phyloP scores from a whole-genome alignment of 257 asterid genomes.

The Ligustrum vulgare region DNA sequence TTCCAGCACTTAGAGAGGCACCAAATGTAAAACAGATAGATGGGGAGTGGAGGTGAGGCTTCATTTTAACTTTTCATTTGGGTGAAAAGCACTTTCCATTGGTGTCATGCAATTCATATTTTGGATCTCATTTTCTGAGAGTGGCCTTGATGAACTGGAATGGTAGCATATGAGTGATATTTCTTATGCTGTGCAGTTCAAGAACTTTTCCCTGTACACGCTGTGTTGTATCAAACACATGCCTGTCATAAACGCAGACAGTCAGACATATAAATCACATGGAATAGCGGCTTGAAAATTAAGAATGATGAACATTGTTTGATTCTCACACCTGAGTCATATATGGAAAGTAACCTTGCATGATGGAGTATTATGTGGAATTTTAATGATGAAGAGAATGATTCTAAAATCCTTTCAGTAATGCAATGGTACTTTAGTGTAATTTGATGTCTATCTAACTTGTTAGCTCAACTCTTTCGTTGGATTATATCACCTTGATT shows the following conservation, averaged over 20 bases:
- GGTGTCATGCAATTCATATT: background rate
- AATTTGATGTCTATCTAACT: background rate
- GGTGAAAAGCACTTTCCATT: background rate
- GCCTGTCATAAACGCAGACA: background rate
- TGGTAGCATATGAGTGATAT: background rate
- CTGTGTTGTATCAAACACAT: background rate
- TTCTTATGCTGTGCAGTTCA: slow-evolving; percentile 1
- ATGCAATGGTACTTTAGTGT: background rate
- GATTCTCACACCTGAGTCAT: background rate
- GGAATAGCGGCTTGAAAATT: background rate
- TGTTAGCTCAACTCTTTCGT: background rate
- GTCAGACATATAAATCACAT: background rate
- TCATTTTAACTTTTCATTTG: slow-evolving; percentile 14
- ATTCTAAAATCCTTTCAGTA: background rate
- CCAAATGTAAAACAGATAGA: slow-evolving; percentile 82
- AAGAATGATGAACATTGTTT: background rate
- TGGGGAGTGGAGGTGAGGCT: slow-evolving; percentile 85
- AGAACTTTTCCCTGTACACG: background rate
- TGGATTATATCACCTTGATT: background rate
- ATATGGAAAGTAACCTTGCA: background rate
- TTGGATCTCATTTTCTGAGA: background rate
- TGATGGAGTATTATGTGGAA: background rate
- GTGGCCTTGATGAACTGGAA: background rate
- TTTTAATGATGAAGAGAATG: background rate
- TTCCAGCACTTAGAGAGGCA: slow-evolving; percentile 88